phyloP scores from a whole-genome alignment of 2,329 filamentous ascomycete genomes.

The Bipolaris sorokiniana region DNA sequence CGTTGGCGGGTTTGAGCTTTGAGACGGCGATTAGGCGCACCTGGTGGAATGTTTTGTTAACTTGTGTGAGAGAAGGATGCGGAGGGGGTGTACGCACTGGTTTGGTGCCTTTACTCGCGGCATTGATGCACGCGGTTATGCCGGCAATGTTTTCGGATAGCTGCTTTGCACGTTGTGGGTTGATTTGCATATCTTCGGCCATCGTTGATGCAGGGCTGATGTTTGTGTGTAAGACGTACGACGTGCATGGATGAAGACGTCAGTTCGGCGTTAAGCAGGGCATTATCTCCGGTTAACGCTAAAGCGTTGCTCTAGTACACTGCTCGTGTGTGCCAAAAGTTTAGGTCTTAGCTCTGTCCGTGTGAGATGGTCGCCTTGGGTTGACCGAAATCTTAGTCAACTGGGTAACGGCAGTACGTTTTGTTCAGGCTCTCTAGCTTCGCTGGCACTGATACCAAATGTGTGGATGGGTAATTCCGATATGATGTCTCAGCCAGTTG shows the following conservation, averaged over 20 bases:
- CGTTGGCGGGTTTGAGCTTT: constrained; percentile 91
- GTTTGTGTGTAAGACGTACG: constrained; percentile 15
- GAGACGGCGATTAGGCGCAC: constrained; percentile 92
- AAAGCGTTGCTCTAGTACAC: neutral
- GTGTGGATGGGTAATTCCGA: constrained; percentile 41
- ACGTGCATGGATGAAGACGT: constrained; percentile 20
- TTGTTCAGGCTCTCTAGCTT: constrained; percentile 31
- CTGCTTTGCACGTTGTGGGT: constrained; percentile 54
- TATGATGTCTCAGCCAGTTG: constrained; percentile 33
- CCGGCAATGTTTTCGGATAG: constrained; percentile 54
- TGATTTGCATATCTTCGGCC: constrained; percentile 49
- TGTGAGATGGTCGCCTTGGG: constrained; percentile 1
- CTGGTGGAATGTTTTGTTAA: constrained; percentile 49
- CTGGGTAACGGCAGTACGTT: constrained; percentile 38
- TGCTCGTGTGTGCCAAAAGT: constrained; percentile 21
- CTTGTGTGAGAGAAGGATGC: neutral
- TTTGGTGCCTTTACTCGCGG: constrained; percentile 43
- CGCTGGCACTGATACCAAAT: constrained; percentile 40
- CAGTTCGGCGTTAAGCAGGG: constrained; percentile 18
- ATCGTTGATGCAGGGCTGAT: constrained; percentile 28
- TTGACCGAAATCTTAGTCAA: neutral
- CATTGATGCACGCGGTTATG: constrained; percentile 51
- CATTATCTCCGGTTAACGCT: constrained; percentile 14
- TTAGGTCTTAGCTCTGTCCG: constrained; percentile 37
- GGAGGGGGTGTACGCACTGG: constrained; percentile 29